A percentile compares a stretch with the other conserved stretches of the same genome.
phyloP scores from a whole-genome alignment of 2,329 filamentous ascomycete species.

The Aspergillus pseudotamarii region DNA sequence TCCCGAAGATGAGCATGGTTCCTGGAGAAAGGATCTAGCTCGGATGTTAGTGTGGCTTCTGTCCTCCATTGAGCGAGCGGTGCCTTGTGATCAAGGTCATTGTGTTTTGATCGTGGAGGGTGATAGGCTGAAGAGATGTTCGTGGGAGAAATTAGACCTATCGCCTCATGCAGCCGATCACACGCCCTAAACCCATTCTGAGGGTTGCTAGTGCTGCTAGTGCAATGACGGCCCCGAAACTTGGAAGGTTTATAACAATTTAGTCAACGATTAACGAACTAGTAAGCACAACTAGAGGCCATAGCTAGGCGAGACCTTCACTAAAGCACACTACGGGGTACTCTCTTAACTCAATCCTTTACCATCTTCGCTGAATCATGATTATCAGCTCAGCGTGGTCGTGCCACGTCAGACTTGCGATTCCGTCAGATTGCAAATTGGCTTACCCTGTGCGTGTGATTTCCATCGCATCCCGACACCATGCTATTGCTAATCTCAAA shows the following conservation, averaged over 20 bases:
- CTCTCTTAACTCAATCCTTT: neutral
- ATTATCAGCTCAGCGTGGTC: neutral
- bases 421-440: constrained; percentile 1
- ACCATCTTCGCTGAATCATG: neutral
- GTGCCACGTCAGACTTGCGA: neutral
- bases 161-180: constrained; percentile 21
- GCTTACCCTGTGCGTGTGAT: neutral
- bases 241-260: constrained; percentile 6
- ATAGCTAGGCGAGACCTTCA: constrained; percentile 6
- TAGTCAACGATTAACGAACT: constrained; percentile 2
- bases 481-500: neutral
- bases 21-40: constrained; percentile 12
- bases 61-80: constrained; percentile 13
- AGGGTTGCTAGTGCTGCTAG: constrained; percentile 21
- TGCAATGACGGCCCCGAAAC: constrained; percentile 6
- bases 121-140: constrained; percentile 13
- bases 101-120: constrained; percentile 10
- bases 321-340: neutral
- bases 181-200: constrained; percentile 15
- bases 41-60: constrained; percentile 13
- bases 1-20: neutral
- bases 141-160: constrained; percentile 22
- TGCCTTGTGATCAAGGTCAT: constrained; percentile 12
- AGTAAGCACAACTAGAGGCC: neutral
- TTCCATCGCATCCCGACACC: neutral